Percentiles rank a stretch among this genome's conserved stretches.
These are phyloP conservation scores for Circinella umbellata DNA, from an alignment of 371 early-diverging fungal genomes.

Conservation along the genomic window DNA sequence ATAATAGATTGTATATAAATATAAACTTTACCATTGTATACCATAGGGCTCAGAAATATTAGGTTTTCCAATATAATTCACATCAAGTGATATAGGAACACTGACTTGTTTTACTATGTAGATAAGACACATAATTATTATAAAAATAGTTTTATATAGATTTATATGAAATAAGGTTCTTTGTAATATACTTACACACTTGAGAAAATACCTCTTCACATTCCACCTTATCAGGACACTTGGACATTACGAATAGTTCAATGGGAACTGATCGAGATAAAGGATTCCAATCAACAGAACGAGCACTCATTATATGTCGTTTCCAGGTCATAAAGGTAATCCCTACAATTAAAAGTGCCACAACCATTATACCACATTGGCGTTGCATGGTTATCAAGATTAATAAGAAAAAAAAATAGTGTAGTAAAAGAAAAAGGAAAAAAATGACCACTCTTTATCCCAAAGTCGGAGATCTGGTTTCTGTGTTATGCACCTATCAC, in stretches of 20 bases:
- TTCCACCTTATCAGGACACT: conserved; percentile 51
- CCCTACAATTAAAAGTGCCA: background rate
- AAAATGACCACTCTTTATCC: background rate
- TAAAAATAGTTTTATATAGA: no score
- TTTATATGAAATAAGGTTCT: background rate
- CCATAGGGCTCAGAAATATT: conserved; percentile 20
- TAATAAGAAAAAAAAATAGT: background rate
- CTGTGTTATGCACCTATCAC: no score
- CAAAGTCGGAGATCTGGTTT: no score
- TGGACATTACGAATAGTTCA: conserved; percentile 58
- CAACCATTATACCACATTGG: conserved; percentile 2
- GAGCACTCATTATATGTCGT: background rate
- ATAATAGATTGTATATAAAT: no score
- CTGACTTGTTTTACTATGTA: conserved; percentile 15
- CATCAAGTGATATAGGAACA: conserved; percentile 29
- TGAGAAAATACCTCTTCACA: conserved; percentile 46
- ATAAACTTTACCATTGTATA: conserved; percentile 25
- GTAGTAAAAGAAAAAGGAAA: background rate
- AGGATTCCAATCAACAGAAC: background rate
- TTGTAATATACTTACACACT: conserved; percentile 51
- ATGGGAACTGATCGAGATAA: conserved; percentile 22
- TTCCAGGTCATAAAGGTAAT: background rate
- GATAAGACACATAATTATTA: background rate
- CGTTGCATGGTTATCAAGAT: background rate
- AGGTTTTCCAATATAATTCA: conserved; percentile 32